phyloP scores from a whole-genome alignment of 1,284 basidiomycete genomes.

The Microbotryomycetes sp. region DNA sequence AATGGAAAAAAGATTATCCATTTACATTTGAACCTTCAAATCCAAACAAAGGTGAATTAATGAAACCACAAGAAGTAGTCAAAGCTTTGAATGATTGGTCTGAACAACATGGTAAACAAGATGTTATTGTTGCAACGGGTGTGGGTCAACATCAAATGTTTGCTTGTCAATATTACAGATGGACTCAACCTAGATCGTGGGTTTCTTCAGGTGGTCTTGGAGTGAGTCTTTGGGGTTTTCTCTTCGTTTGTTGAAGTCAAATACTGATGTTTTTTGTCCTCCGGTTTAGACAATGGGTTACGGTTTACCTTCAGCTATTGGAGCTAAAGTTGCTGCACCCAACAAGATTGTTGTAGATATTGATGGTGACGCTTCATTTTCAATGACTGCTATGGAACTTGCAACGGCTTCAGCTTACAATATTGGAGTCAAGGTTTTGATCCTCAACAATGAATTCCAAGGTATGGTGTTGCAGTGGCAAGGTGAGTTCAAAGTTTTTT shows the following conservation, averaged over 20 bases:
- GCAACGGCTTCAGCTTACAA: slow-evolving; percentile 82
- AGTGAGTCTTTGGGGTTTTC: slow-evolving; percentile 49
- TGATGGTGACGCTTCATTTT: slow-evolving; percentile 95
- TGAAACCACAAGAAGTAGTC: slow-evolving; percentile 96
- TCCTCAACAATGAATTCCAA: slow-evolving; percentile 75
- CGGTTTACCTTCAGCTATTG: slow-evolving; percentile 87
- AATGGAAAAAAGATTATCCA: slow-evolving; percentile 83
- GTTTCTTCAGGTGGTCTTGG: slow-evolving; percentile 96
- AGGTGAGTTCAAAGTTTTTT: slow-evolving; percentile 57
- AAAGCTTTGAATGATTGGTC: slow-evolving; percentile 71
- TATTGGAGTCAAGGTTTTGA: slow-evolving; percentile 80
- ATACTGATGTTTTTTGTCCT: slow-evolving; percentile 6
- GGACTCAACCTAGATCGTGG: slow-evolving; percentile 80
- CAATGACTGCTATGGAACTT: slow-evolving; percentile 99
- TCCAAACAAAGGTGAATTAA: slow-evolving; percentile 53
- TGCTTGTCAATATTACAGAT: slow-evolving; percentile 91
- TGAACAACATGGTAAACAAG: slow-evolving; percentile 68
- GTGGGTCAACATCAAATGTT: slow-evolving; percentile 99
- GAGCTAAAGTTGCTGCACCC: slow-evolving; percentile 92
- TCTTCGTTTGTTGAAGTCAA: no score
- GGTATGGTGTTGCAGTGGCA: slow-evolving; percentile 99
- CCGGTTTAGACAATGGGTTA: slow-evolving; percentile 83
- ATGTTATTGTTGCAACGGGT: slow-evolving; percentile 84
- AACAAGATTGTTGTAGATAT: slow-evolving; percentile 92
- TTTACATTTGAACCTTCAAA: slow-evolving; percentile 75